Percentiles rank a stretch among this genome's conserved stretches.
phyloP scores from a whole-genome alignment of 2,329 filamentous ascomycete genomes.

The Lachnellula cervina region DNA sequence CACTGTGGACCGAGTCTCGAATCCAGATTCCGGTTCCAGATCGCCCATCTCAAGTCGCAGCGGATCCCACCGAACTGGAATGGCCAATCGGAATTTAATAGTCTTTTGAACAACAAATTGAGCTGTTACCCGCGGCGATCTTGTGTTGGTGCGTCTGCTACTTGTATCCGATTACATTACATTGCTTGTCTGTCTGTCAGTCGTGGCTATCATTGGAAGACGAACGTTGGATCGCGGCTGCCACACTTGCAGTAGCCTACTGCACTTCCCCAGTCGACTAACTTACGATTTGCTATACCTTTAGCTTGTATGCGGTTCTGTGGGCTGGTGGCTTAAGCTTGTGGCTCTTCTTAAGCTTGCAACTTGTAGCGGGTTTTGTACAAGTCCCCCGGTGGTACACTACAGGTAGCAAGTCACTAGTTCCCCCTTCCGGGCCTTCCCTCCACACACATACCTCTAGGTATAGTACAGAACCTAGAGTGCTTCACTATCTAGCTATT shows the following conservation, averaged over 20 bases:
- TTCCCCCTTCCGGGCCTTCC: neutral
- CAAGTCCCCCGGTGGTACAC: neutral
- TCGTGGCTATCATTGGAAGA: conserved; percentile 1
- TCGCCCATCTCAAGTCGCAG: conserved; percentile 6
- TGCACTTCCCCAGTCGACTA: neutral
- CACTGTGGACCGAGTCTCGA: neutral
- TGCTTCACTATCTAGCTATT: neutral
- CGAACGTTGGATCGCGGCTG: conserved; percentile 1
- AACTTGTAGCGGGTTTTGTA: neutral
- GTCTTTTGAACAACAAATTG: neutral
- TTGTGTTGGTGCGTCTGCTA: neutral
- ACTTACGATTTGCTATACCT: neutral
- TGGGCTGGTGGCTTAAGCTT: neutral
- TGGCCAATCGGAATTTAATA: conserved; percentile 8
- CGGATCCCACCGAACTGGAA: conserved; percentile 9
- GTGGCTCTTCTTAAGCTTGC: neutral
- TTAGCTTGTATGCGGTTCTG: neutral
- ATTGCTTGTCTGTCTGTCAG: neutral
- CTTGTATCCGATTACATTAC: neutral
- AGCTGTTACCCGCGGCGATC: neutral
- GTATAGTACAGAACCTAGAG: neutral
- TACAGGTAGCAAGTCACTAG: neutral
- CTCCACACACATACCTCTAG: neutral
- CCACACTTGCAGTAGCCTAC: neutral
- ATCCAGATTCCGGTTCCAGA: neutral